Base-by-base conservation (phyloP, 2,329 filamentous ascomycete genomes). In the Chrysoporthe puriensis region DNA sequence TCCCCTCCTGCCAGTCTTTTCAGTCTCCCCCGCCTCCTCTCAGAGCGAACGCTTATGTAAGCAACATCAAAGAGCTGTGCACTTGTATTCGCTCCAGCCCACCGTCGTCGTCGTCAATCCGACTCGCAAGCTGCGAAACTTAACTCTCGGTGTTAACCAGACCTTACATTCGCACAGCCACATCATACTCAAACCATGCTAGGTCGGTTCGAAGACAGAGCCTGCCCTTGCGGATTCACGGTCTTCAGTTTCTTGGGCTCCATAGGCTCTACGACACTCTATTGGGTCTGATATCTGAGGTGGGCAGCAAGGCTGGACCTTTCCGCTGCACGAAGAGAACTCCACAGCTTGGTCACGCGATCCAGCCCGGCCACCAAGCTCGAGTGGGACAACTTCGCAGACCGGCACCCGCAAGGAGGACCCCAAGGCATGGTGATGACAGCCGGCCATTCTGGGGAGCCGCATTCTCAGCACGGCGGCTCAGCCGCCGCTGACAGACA, bases 401-500 rank as follows among this genome's bases (percentile, higher is more conserved):
- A 8, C 26, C 6, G 54, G 26, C 54, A 16, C 13, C 32, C 13
- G 26, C 54, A 36, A 34, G 32, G 14, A 21, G 21, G 9, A 21
- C 54, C 54, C 43, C 52, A 46, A 26, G 34, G 36, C 46, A 54
- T 13, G 36, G 26, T 36, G 57, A 48, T 48, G 36, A 48, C 14
- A 34, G 32, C 16, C 50, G 48, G 43, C 59, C 43, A 36, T 21
- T 11, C n/a, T 34, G 21, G 21, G 46, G 46, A 36, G 40, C 52
- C 48, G 21, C 48, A 62, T 14, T 26, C 36, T 48, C 48, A 60
- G 46, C 57, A 62, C 21, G 61, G 60, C 62, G 62, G 52, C 57
- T 44, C 26, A 54, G 36, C 46, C 61, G 48, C 21, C 50, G 65
- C 60, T 67, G 66, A 65, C 66, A 59, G 26, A 34, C 46, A 6